Conservation (phyloP, 768 basidiomycete genomes). For the Neoboletus brunneissimus region DNA sequence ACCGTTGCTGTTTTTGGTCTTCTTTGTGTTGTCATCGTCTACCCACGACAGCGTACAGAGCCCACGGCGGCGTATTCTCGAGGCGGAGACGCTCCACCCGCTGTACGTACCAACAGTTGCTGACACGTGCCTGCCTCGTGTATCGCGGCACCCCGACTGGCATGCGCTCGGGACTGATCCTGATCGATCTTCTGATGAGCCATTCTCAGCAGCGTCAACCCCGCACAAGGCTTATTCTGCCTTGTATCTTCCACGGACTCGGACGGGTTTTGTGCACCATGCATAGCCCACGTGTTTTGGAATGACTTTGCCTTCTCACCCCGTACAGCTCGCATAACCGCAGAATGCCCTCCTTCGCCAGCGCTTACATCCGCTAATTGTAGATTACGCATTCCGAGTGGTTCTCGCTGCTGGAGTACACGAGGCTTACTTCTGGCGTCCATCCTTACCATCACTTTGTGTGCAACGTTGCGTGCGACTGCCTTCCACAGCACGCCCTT, state of each 20-base stretch:
- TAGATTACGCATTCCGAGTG: constrained; percentile 16
- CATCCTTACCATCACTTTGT: constrained; percentile 3
- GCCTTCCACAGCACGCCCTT: not conserved
- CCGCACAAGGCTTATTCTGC: constrained; percentile 5
- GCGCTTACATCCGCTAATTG: constrained; percentile 8
- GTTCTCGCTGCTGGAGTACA: constrained; percentile 27
- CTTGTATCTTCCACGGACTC: constrained; percentile 16
- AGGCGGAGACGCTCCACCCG: not conserved
- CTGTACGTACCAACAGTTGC: not conserved
- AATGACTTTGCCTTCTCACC: constrained; percentile 14
- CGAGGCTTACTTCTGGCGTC: constrained; percentile 21
- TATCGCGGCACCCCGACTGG: constrained; percentile 18
- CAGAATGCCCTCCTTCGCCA: constrained; percentile 8
- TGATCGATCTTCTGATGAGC: constrained; percentile 16
- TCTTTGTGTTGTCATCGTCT: not conserved
- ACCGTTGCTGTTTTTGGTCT: constrained; percentile 4
- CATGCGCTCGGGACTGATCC: constrained; percentile 10
- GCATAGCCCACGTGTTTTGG: constrained; percentile 27
- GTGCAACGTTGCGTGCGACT: constrained; percentile 5
- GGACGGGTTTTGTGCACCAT: constrained; percentile 12
- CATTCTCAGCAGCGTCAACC: constrained; percentile 6
- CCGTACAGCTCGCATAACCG: constrained; percentile 9
- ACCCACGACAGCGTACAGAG: not conserved
- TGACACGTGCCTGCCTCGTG: constrained; percentile 22
- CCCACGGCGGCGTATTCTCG: not conserved